A percentile compares a stretch with the other conserved stretches of the same genome.
Conservation (phyloP, 176 grass and related monocot genomes). For the Elaeis guineensis region DNA sequence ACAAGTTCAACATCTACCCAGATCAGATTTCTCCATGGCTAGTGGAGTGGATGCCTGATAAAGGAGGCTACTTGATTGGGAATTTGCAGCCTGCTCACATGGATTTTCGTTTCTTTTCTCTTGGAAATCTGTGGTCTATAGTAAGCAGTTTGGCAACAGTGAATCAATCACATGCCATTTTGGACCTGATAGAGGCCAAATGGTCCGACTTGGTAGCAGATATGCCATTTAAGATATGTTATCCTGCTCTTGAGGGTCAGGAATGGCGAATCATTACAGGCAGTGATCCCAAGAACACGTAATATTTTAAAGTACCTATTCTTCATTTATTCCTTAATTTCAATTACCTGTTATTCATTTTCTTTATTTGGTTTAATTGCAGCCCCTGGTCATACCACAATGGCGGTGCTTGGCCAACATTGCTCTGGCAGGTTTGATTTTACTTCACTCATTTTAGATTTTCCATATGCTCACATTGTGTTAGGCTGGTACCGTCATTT, state of each 20-base stretch:
- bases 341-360: conserved; percentile 2
- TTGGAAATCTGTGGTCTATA: conserved; percentile 85
- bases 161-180: conserved; percentile 70
- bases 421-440: conserved; percentile 70
- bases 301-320: conserved; percentile 9
- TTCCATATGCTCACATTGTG: not conserved
- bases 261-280: conserved; percentile 89
- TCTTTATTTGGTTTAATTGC: conserved; percentile 19
- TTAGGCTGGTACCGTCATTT: too few species aligned
- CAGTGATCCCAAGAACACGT: conserved; percentile 92
- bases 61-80: conserved; percentile 78
- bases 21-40: conserved; percentile 80
- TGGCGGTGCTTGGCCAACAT: conserved; percentile 87
- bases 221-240: conserved; percentile 89
- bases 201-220: conserved; percentile 86
- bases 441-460: conserved; percentile 2
- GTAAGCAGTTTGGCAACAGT: conserved; percentile 67
- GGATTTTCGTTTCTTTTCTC: conserved; percentile 80
- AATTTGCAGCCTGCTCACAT: conserved; percentile 89
- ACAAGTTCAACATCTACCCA: conserved; percentile 96
- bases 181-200: conserved; percentile 74
- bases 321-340: not conserved
- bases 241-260: conserved; percentile 78
- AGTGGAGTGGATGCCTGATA: conserved; percentile 83
- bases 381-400: conserved; percentile 96